These are phyloP conservation scores for Cladosporium sp. DNA, from an alignment of 2,329 filamentous ascomycete species.

Conservation along the genomic window DNA sequence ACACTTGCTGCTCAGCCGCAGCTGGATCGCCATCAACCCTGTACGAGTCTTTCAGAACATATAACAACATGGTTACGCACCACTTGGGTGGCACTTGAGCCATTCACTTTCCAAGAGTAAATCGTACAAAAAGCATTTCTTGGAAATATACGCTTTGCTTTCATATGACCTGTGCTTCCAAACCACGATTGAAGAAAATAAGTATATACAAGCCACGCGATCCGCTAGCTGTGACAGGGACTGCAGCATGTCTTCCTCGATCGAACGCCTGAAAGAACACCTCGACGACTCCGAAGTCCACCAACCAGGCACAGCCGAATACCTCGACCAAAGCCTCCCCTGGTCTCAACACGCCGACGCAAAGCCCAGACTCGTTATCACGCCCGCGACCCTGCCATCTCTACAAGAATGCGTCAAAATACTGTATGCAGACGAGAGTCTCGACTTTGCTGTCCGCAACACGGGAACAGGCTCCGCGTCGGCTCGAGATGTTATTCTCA, in stretches of 20 bases:
- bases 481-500: constrained; percentile 41
- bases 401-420: constrained; percentile 37
- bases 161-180: neutral
- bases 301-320: constrained; percentile 19
- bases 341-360: constrained; percentile 40
- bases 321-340: constrained; percentile 24
- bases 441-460: constrained; percentile 42
- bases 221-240: neutral
- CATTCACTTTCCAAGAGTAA: neutral
- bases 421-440: constrained; percentile 32
- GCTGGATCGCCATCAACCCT: neutral
- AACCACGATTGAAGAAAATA: no score
- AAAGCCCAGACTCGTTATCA: constrained; percentile 38
- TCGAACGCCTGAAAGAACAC: constrained; percentile 13
- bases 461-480: constrained; percentile 41
- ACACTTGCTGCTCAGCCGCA: neutral
- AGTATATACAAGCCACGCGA: neutral
- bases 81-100: neutral
- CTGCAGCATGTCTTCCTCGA: constrained; percentile 7
- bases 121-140: neutral
- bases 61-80: neutral
- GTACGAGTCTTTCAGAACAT: neutral
- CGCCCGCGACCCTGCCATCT: constrained; percentile 33
- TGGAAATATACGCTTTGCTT: neutral
- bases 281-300: constrained; percentile 21